These are phyloP conservation scores for Malus sieversii DNA, from an alignment of 306 rosid genomes.

Conservation along the genomic window DNA sequence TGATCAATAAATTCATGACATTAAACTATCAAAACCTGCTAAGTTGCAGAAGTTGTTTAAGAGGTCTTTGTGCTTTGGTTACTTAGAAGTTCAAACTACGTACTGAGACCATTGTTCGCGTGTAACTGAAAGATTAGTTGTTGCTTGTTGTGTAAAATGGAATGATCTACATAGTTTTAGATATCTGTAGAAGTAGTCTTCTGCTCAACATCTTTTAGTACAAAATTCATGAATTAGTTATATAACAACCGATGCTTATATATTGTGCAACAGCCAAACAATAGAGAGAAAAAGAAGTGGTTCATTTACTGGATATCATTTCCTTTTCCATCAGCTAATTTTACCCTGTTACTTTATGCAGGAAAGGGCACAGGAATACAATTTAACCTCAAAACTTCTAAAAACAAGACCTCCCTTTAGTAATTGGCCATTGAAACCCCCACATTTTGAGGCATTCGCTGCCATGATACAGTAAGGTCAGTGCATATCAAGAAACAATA, in stretches of 20 bases:
- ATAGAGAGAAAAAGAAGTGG: neutral
- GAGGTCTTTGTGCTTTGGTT: neutral
- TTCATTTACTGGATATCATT: neutral
- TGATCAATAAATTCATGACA: neutral
- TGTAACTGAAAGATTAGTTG: neutral
- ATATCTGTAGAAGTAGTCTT: neutral
- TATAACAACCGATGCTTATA: neutral
- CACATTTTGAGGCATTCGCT: conserved; percentile 43
- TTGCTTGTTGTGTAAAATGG: neutral
- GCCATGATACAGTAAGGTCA: conserved; percentile 12
- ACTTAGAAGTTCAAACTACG: no score
- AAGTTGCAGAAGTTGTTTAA: neutral
- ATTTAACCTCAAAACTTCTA: conserved; percentile 32
- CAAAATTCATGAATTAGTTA: neutral
- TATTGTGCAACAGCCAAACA: neutral
- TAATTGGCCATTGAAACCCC: conserved; percentile 59
- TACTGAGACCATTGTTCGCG: no score
- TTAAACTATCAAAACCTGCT: neutral
- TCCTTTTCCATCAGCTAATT: conserved; percentile 4
- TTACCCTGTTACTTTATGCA: conserved; percentile 26
- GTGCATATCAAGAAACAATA: neutral
- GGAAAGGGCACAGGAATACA: conserved; percentile 60
- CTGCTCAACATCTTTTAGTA: neutral
- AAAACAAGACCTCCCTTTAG: conserved; percentile 49
- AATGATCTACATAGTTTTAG: neutral